Evolutionary conservation across 768 basidiomycete species (phyloP), one percentile per base, ranked within the genome.

Genomic region (Psilocybe subaeruginosa): DNA sequence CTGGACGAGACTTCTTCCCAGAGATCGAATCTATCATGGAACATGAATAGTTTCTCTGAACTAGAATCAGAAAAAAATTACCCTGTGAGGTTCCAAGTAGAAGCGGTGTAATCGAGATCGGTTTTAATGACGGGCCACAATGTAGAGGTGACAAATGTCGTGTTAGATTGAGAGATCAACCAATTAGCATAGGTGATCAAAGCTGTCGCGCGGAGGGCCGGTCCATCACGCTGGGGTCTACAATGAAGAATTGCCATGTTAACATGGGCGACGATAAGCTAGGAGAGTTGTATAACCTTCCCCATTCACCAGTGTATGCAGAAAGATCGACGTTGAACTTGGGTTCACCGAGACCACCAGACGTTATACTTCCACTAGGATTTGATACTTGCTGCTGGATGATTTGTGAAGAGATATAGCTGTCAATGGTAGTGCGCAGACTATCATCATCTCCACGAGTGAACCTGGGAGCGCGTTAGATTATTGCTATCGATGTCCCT

Each of bases 291-390:
- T 6, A 19, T 62, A 59, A 75, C 76, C 78, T 71, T 70, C 85
- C 85, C 85, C 85, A 87, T 0, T 77, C 48, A 4, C 73, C 84
- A 1, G 80, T 83, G 66, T 87, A 90, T 0, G 88, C 86, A 3
- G 85, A 83, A 49, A 83, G 79, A 72, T 90, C 77, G 62, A 90
- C 79, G 69, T 87, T 76, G 73, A 91, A 92, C 73, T 93, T 92
- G 4, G 92, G 89, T 74, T 92, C 90, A n/a, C 86, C 92, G 35
- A 94, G 82, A 16, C 91, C 90, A 9, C 89, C 89, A 0, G 86
- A 84, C 45, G 75, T 74, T 39, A 89, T 73, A 2, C 80, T 78
- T 1, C 92, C 92, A 64, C 86, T 87, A 0, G 90, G 91, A 70
- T 91, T 94, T 17, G 82, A 68, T 27, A 88, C 77, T 62, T 88